phyloP scores from a whole-genome alignment of 352 stramenopile genomes.

The Globisporangium cederbergense region DNA sequence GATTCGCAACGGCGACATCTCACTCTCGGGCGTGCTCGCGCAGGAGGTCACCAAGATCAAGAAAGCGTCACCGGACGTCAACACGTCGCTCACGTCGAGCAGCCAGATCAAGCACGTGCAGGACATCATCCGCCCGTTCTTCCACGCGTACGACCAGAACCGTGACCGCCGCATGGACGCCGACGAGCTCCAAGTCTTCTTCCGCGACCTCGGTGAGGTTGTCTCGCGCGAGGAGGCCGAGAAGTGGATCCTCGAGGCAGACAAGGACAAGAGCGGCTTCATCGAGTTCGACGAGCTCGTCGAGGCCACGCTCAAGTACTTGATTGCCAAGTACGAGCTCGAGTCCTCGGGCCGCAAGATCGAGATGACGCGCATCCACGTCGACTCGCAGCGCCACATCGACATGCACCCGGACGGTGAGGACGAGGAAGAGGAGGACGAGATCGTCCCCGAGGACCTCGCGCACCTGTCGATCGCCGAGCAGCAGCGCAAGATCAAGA shows the following conservation, averaged over 20 bases:
- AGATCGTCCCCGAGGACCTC: slow-evolving; percentile 94
- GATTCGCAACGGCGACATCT: slow-evolving; percentile 73
- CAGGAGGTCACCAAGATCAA: slow-evolving; percentile 78
- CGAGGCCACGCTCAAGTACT: slow-evolving; percentile 79
- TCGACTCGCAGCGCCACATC: slow-evolving; percentile 48
- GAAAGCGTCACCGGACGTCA: slow-evolving; percentile 28
- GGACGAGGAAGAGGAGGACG: slow-evolving; percentile 89
- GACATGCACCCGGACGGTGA: slow-evolving; percentile 46
- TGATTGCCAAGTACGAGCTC: slow-evolving; percentile 77
- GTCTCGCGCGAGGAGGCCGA: slow-evolving; percentile 77
- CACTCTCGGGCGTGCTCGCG: slow-evolving; percentile 71
- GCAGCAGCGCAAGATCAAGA: slow-evolving; percentile 95
- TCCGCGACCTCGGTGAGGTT: slow-evolving; percentile 92
- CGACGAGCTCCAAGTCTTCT: slow-evolving; percentile 91
- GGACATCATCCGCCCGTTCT: slow-evolving; percentile 92
- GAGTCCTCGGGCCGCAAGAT: slow-evolving; percentile 47
- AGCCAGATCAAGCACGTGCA: slow-evolving; percentile 78
- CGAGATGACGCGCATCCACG: slow-evolving; percentile 41
- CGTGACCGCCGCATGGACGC: slow-evolving; percentile 86
- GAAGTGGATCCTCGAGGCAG: slow-evolving; percentile 85
- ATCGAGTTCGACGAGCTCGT: slow-evolving; percentile 96
- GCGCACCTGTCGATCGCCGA: slow-evolving; percentile 91
- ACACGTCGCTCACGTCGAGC: slow-evolving; percentile 51
- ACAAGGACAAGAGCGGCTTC: slow-evolving; percentile 88
- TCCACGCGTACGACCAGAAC: slow-evolving; percentile 92